Percentiles rank a stretch among this genome's conserved stretches.
phyloP scores from a whole-genome alignment of 192 early-diverging fungal genomes.

The Umbelopsis vinacea region DNA sequence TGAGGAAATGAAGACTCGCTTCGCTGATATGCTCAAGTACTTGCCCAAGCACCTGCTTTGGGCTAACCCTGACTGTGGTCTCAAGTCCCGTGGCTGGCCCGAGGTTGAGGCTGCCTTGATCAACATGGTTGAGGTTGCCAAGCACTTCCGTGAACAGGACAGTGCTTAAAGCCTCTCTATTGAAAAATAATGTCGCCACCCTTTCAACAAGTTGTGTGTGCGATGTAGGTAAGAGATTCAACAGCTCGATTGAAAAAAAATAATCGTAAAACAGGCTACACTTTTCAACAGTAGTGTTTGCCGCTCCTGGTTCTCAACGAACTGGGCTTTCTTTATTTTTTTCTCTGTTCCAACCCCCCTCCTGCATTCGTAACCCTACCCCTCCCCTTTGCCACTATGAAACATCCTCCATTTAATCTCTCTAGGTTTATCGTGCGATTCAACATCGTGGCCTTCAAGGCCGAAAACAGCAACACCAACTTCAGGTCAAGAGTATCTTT shows the following conservation, averaged over 20 bases:
- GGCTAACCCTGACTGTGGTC: constrained; percentile 98
- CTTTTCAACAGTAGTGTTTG: constrained; percentile 17
- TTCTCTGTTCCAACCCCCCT: constrained; percentile 7
- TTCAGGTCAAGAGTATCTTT: constrained; percentile 16
- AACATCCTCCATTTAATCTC: constrained; percentile 22
- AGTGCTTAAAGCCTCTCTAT: constrained; percentile 9
- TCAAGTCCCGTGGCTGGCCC: constrained; percentile 95
- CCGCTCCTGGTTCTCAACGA: constrained; percentile 45
- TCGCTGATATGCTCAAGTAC: constrained; percentile 85
- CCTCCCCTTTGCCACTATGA: constrained; percentile 15
- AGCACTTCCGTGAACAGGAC: constrained; percentile 57
- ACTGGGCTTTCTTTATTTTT: constrained; percentile 31
- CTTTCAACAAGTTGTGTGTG: constrained; percentile 28
- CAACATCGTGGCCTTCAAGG: constrained; percentile 15
- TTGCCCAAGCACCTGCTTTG: constrained; percentile 81
- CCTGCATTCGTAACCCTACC: neutral
- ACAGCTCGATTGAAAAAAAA: constrained; percentile 33
- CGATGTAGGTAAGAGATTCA: constrained; percentile 30
- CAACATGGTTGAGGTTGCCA: constrained; percentile 88
- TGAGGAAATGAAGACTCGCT: constrained; percentile 87
- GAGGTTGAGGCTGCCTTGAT: constrained; percentile 86
- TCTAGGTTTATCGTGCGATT: constrained; percentile 11
- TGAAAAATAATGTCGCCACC: neutral
- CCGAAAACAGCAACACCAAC: neutral
- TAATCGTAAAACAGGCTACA: constrained; percentile 5